Evolutionary conservation across 2,329 filamentous ascomycete species (phyloP).

Genomic region (Neopestalotiopsis sp.): DNA sequence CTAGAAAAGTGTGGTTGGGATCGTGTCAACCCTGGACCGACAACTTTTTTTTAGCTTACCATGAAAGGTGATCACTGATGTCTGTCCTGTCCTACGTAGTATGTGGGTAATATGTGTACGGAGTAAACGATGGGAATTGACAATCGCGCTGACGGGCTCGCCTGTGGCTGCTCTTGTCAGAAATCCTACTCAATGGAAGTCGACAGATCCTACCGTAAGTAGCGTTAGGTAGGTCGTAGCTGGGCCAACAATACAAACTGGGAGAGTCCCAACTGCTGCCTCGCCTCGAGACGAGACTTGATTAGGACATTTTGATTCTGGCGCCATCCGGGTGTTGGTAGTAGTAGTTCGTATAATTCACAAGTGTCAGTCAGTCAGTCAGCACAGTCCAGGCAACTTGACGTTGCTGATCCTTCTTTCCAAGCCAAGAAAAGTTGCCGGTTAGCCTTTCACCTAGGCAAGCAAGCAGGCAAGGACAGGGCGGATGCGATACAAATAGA

Average conservation of each 20-base stretch:
- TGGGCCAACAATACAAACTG: not conserved
- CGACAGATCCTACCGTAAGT: not conserved
- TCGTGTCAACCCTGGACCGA: not conserved
- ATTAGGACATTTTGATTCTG: not conserved
- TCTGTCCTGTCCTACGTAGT: not conserved
- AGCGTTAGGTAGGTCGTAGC: not conserved
- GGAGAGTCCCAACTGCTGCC: not conserved
- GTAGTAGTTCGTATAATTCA: not conserved
- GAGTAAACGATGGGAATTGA: not conserved
- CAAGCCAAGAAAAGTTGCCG: not conserved
- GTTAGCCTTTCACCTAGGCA: too few relatives aligned
- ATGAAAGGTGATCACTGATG: too few relatives aligned
- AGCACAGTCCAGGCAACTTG: slow-evolving; percentile 10
- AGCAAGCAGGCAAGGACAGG: not conserved
- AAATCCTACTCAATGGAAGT: not conserved
- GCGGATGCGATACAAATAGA: slow-evolving; percentile 10
- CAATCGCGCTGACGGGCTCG: not conserved
- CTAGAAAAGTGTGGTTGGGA: not conserved
- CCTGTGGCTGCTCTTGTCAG: not conserved
- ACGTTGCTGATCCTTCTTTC: not conserved
- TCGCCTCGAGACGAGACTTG: not conserved
- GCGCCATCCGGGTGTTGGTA: not conserved
- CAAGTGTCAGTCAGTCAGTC: not conserved
- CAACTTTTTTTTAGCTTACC: not conserved
- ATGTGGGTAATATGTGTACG: not conserved